Base-by-base conservation (phyloP, 208 protist genomes). In the Wallacemonas sp. region DNA sequence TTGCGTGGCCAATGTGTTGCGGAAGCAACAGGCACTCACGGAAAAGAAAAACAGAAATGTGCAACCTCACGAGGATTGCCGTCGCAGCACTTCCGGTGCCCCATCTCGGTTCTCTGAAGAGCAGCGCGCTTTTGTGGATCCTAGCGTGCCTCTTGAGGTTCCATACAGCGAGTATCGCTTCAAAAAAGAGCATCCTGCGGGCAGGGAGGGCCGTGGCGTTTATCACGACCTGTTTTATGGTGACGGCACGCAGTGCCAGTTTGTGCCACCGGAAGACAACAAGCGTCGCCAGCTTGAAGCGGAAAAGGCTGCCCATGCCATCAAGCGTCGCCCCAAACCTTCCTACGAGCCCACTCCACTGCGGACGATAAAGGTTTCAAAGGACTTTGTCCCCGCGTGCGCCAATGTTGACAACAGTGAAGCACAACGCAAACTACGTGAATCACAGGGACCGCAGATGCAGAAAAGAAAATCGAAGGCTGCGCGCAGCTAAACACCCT, bases 221-320 rank as follows among this genome's bases (percentile, higher is more conserved):
- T 92, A 95, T 49, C 85, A 95, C 65, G 64, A 84, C 54, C 70
- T 95, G 2, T 92, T 92, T 66, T 91, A 80, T 75, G 88, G 77
- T 26, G 77, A 92, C 39, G 70, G 75, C 22, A 77, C 82, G 17
- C 39, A 82, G 26, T 67, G 77, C 11, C 68, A 77, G 9, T 92
- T 95, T 33, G 39, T 55, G 2, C 68, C 88, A 17, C 78, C 83
- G 2, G 60, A 46, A 46, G 79, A 91, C 46, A 95, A 92, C 70
- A 88, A 87, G 54, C 66, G 88, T 11, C 79, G 73, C 15, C 77
- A 88, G 45, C 21, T 95, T 21, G 80, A 88, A 58, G 69, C 84
- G 24, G 51, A 66, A 31, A 33, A 70, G 24, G 66, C 64, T n/a
- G 68, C 70, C 0, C 34, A 73, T 70, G 1, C 84, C 66, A 28